Percentiles rank a stretch among this genome's conserved stretches.
These are phyloP conservation scores for Alternaria sp. DNA, from an alignment of 2,329 filamentous ascomycete species.

Conservation along the genomic window DNA sequence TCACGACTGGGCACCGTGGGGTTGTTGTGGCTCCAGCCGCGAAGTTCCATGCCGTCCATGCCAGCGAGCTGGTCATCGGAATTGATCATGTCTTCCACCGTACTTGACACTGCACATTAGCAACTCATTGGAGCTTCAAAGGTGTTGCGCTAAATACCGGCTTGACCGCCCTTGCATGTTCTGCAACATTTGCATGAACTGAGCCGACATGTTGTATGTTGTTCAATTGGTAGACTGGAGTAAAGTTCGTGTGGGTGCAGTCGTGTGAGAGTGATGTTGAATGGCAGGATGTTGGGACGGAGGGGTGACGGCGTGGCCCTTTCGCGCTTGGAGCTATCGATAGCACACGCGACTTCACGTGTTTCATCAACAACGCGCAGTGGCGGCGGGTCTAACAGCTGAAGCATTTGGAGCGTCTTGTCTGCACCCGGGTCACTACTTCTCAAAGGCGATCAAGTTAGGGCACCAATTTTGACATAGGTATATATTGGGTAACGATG, in stretches of 20 bases:
- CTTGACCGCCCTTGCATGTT: slow-evolving; percentile 19
- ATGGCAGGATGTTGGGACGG: neutral
- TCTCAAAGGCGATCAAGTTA: neutral
- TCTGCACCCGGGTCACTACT: neutral
- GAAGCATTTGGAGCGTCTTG: neutral
- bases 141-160: neutral
- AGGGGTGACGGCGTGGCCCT: slow-evolving; percentile 2
- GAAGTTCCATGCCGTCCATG: slow-evolving; percentile 23
- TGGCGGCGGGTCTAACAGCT: neutral
- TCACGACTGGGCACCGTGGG: slow-evolving; percentile 17
- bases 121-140: neutral
- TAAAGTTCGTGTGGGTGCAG: neutral
- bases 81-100: slow-evolving; percentile 12
- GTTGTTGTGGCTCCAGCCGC: slow-evolving; percentile 14
- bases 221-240: neutral
- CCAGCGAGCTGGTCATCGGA: slow-evolving; percentile 18
- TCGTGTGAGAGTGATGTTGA: neutral
- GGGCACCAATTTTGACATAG: neutral
- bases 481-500: neutral
- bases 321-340: neutral
- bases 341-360: neutral
- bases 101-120: slow-evolving; percentile 2
- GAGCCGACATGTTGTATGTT: slow-evolving; percentile 15
- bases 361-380: neutral
- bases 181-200: slow-evolving; percentile 20